Evolutionary conservation across 345 rosid genomes (phyloP), one percentile per base, ranked within the genome.

Genomic region (Gossypium herbaceum): DNA sequence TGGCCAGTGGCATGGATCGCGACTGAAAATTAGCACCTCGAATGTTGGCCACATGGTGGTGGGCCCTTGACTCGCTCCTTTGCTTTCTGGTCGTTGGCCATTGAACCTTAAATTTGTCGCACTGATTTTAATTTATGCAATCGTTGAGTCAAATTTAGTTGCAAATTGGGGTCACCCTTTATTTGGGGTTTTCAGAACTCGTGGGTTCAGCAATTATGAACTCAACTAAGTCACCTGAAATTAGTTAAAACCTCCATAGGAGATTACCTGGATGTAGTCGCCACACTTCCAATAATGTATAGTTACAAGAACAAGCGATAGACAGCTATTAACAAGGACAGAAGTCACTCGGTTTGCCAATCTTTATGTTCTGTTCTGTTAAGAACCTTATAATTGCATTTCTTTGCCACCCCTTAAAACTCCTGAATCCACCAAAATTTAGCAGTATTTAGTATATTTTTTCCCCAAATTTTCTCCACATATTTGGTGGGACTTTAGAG

Each of bases 341-440:
- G 65, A 76, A 76, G 73, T 76, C 78, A 7, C 34, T 25, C 2
- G 73, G 60, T 27, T 76, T 76, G 73, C 78, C 78, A 2, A 76
- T 76, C 78, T 68, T 68, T 45, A 84, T 76, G 63, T 82, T 82
- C 77, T 64, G 80, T 75, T 84, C 83, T 50, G 59, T 79, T 55
- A 82, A 67, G 65, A 84, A 84, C 20, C 73, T 56, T 59, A 75
- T 80, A 47, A 84, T 60, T 47, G 84, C 87, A 76, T 73, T 84
- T 64, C 71, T 82, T 72, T 82, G 87, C 87, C 85, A 82, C 64
- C 87, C 13, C 80, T 84, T 84, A 73, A 84, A 84, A 76, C 85
- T 84, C 84, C 85, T 84, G 82, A 71, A 34, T 64, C 9, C 64
- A 68, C 11, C 24, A 25, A 50, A n/a, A 50, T 47, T 51, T 20